Evolutionary conservation across 2,329 filamentous ascomycete species (phyloP), one percentile per base, ranked within the genome.

Genomic region (Pleoardoris graminearum): DNA sequence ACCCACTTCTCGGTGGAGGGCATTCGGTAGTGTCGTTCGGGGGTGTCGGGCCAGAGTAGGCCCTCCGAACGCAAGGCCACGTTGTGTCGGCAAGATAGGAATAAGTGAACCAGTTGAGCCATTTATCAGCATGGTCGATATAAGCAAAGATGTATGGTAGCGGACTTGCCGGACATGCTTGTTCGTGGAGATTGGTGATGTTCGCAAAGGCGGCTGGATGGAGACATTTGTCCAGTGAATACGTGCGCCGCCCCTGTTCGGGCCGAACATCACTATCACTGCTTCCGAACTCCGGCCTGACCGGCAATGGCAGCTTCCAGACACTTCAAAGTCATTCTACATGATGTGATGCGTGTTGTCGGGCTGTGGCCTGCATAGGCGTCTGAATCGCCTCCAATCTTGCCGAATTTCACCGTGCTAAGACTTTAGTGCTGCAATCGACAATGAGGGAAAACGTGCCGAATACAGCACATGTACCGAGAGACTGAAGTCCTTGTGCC

Each of bases 391-490:
- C 3, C 25, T 36, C 12, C 14, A 25, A 14, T 43, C 29, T 39
- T 41, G 59, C 57, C 53, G 54, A 51, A 37, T 23, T 45, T 56
- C 42, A 47, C 59, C 54, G 55, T 57, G 46, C 63, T 62, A 68
- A 67, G 62, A 62, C 61, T 56, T 50, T 66, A 68, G 65, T 60
- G 63, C 65, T 51, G 54, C 29, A 33, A 62, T 67, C 61, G 42
- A 68, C 57, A 27, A 33, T 39, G 45, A 56, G 10, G 14, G 7
- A 17, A 22, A 51, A 45, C 35, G 42, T 63, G 47, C 63, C 57
- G 43, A 21, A 59, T 58, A 36, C 38, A 63, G 63, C 55, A 63
- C 58, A 57, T 54, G n/a, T n/a, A n/a, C n/a, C n/a, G n/a, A n/a
- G n/a, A n/a, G n/a, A n/a, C n/a, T n/a, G n/a, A n/a, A n/a, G n/a